Base-by-base conservation (phyloP, 371 early-diverging fungal genomes). In the Mortierella sp. region DNA sequence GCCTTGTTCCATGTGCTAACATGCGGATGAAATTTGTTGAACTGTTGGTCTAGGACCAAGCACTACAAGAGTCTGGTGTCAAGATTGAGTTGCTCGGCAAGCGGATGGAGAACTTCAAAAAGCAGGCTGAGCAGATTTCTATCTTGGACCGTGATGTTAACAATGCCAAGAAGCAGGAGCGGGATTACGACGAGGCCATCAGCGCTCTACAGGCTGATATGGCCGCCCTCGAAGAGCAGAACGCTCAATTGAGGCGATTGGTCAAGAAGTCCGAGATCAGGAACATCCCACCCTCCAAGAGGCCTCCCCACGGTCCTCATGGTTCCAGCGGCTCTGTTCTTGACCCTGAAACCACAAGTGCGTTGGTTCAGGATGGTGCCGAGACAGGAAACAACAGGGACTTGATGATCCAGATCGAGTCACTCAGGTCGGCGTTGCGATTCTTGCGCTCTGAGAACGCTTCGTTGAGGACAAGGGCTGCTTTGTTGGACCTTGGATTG, bases 361-460 rank as follows among this genome's bases (percentile, higher is more conserved):
- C 79, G 0, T 21, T 69, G 46, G 34, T 40, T 6, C 46, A 50
- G 31, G 86, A 83, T 48, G 74, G 71, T 34, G 57, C 81, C 1
- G 77, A 84, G 24, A n/a, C 26, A 44, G 70, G 76, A 31, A 61
- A 69, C 13, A 72, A 50, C 46, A 59, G 75, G 43, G 80, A 88
- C 0, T 74, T 82, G 43, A 77, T 81, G 55, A 72, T 75, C 69
- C 89, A 93, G 91, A 82, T 96, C 53, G 94, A 95, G 70, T 89
- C 95, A 0, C 89, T 97, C 50, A 93, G 93, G 81, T 89, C 94
- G 10, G 95, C 95, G 0, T 83, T 96, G 59, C 90, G 94, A 16
- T 96, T 93, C 82, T 72, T 97, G 73, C 92, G 96, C 61, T 89
- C 93, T 31, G 98, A 97, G 83, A 97, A 97, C 87, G 90, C 94